These are phyloP conservation scores for Termitomyces sp. DNA, from an alignment of 1,284 basidiomycete species.

Conservation along the genomic window DNA sequence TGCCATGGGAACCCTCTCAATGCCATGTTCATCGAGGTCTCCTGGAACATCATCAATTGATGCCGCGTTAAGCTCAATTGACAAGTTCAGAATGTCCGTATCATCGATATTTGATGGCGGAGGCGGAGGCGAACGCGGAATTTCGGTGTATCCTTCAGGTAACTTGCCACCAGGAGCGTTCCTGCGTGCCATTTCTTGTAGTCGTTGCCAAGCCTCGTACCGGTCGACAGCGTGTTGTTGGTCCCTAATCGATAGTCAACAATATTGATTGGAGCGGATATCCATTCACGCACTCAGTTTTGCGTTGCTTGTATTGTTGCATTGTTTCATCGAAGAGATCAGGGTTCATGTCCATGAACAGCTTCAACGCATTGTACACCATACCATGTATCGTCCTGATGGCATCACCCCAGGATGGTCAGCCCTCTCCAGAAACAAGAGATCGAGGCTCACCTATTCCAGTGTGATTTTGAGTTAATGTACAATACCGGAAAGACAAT, in stretches of 20 bases:
- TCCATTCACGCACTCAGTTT: constrained; percentile 62
- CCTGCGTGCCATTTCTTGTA: constrained; percentile 68
- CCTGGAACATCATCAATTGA: constrained; percentile 75
- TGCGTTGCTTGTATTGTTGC: constrained; percentile 89
- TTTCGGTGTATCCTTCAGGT: constrained; percentile 60
- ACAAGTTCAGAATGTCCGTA: constrained; percentile 77
- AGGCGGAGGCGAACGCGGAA: constrained; percentile 65
- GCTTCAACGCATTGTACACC: constrained; percentile 97
- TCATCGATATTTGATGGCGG: constrained; percentile 79
- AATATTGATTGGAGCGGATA: constrained; percentile 12
- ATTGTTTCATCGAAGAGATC: constrained; percentile 93
- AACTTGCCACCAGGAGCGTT: constrained; percentile 66
- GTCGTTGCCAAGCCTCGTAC: constrained; percentile 80
- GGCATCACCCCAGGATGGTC: constrained; percentile 12
- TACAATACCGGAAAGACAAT: constrained; percentile 99
- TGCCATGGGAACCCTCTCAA: constrained; percentile 84
- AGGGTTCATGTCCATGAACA: constrained; percentile 99
- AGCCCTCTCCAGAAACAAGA: constrained; percentile 9
- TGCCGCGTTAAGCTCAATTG: constrained; percentile 82
- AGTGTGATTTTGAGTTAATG: constrained; percentile 95
- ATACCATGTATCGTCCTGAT: constrained; percentile 94
- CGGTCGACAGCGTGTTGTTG: constrained; percentile 75
- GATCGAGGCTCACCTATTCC: constrained; percentile 78
- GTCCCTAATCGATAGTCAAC: constrained; percentile 49
- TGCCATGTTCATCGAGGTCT: constrained; percentile 77